Evolutionary conservation across 176 grass and related monocot species (phyloP), one percentile per base, ranked within the genome.

Genomic region (Oryza coarctata): DNA sequence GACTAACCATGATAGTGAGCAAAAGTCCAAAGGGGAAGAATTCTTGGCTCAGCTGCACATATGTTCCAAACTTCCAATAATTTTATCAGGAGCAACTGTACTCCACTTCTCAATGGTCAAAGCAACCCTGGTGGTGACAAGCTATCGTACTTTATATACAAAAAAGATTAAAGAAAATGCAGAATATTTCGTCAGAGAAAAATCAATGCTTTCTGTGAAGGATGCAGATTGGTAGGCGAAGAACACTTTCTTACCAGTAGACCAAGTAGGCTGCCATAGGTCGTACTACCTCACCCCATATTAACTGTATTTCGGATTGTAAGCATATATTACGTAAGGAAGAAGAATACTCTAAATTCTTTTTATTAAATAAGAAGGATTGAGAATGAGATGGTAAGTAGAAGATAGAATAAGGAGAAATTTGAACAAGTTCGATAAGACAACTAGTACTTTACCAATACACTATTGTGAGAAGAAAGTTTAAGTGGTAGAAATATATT

Each of bases 61-160:
- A 15, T 31, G 2, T 52, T 79, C 64, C 55, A 60, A 60, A 60
- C n/a, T 25, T 60, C 8, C 55, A 31, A 36, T 73, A 73, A 38
- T 71, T 63, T n/a, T 50, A 79, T 26, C 75, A 50, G 36, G 9
- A 63, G 81, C 50, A 57, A 74, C 63, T 85, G 63, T 66, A n/a
- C n/a, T n/a, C n/a, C n/a, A n/a, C n/a, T 40, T 73, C 73, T 74
- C 61, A 61, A 29, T 10, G 25, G 13, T 60, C 55, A 60, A 60
- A 52, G 70, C 68, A 65, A 34, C 39, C 22, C 30, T 73, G 84
- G 75, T 85, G 39, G 58, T 81, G 84, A 86, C 70, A 73, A 18
- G 69, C 69, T 63, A 86, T 44, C 69, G 31, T 57, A 40, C 76
- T 55, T 25, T 13, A 18, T 32, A 62, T 18, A 15, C 57, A n/a